A percentile compares a stretch with the other conserved stretches of the same genome.
phyloP scores from a whole-genome alignment of 1,284 basidiomycete genomes.

The Malassezia caprae region DNA sequence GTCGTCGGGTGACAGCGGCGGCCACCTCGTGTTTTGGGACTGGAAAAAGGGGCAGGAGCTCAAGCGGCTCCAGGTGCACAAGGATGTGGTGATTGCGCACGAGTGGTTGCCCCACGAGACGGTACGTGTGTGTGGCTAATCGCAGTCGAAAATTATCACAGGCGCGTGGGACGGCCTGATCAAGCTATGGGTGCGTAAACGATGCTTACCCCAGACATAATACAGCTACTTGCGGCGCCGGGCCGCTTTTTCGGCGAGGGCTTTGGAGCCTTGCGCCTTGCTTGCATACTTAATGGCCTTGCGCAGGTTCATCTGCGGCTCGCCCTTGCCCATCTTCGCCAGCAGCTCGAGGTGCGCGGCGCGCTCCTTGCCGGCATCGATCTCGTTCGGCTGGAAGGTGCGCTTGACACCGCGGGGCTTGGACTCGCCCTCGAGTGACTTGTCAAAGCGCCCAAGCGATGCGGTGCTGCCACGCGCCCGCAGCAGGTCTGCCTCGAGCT shows the following conservation, averaged over 20 bases:
- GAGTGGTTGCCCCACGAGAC: slow-evolving; percentile 97
- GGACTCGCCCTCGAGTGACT: slow-evolving; percentile 73
- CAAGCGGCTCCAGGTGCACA: slow-evolving; percentile 76
- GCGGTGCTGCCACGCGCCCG: slow-evolving; percentile 76
- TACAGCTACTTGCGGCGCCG: slow-evolving; percentile 18
- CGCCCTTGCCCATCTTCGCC: slow-evolving; percentile 60
- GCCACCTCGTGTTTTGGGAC: slow-evolving; percentile 97
- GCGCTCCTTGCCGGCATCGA: slow-evolving; percentile 60
- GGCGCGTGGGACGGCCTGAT: slow-evolving; percentile 95
- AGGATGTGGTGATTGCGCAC: slow-evolving; percentile 89
- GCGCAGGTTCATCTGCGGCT: slow-evolving; percentile 27
- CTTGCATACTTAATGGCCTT: slow-evolving; percentile 21
- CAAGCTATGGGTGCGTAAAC: slow-evolving; percentile 63
- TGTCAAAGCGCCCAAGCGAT: slow-evolving; percentile 78
- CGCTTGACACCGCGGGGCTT: slow-evolving; percentile 71
- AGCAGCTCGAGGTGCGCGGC: slow-evolving; percentile 64
- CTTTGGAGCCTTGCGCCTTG: slow-evolving; percentile 16
- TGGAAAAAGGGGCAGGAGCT: slow-evolving; percentile 92
- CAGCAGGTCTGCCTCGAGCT: slow-evolving; percentile 68
- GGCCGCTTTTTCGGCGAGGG: slow-evolving; percentile 12
- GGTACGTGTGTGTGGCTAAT: background rate
- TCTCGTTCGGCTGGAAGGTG: slow-evolving; percentile 78
- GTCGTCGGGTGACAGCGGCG: slow-evolving; percentile 85
- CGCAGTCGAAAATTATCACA: slow-evolving; percentile 66
- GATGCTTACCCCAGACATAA: background rate